Evolutionary conservation across 2,329 filamentous ascomycete genomes (phyloP), one percentile per base, ranked within the genome.

Genomic region (Drechmeria coniospora): DNA sequence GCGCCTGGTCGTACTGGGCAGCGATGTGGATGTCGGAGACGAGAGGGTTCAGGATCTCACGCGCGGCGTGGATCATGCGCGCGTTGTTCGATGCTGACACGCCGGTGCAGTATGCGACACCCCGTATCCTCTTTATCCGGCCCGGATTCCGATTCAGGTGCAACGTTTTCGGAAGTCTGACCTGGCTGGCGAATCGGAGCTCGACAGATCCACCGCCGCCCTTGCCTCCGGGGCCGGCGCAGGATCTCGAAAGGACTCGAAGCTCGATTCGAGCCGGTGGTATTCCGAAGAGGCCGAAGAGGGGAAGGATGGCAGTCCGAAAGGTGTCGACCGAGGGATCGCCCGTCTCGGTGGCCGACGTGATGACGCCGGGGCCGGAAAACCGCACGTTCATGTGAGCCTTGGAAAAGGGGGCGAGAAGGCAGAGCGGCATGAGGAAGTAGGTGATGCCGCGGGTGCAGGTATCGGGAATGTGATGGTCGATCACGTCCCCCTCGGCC

Each of bases 261-360:
- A 98, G 57, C 55, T 95, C 90, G 41, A 98, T 79, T 36, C 84
- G 74, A 36, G 76, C 75, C 2, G 68, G 61, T 5, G 65, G 62
- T 37, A 98, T 92, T 27, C 86, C 90, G 50, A 95, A 95, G 40
- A 79, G 74, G 38, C 78, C 79, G 55, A 84, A 94, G 12, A 95
- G 62, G 4, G 90, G 90, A 12, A 98, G 66, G 26, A 95, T 76
- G 6, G 86, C 87, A 6, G 87, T 94, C 39, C 90, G 78, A 49
- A 98, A 86, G 8, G 79, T 87, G 53, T 98, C 90, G 41, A 90
- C 79, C 3, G 80, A 90, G 36, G 93, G 72, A 53, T 98, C 90
- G 33, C 86, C 84, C 0, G 68, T 67, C 37, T 80, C 69, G 4
- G 86, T 94, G 2, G 82, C 72, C 8, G 77, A 77, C 2, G 90